A percentile compares a stretch with the other conserved stretches of the same genome.
phyloP scores from a whole-genome alignment of 257 asterid genomes.

The Penstemon eatonii region DNA sequence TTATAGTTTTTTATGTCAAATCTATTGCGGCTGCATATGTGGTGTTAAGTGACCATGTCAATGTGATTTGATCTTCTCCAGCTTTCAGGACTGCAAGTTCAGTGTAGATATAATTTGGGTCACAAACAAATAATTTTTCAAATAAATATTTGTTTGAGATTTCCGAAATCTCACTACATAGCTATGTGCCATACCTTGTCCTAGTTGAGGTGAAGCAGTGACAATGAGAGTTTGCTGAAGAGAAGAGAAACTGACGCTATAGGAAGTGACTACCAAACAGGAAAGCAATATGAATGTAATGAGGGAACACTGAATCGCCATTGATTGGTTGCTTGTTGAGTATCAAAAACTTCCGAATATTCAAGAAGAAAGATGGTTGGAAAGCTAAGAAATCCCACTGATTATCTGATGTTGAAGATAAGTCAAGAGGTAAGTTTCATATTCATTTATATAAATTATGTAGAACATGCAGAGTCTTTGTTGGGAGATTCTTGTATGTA shows the following conservation, averaged over 20 bases:
- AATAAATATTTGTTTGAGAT: no score
- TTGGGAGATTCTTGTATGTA: not conserved
- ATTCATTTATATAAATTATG: not conserved
- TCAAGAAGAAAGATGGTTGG: not conserved
- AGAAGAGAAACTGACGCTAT: conserved; percentile 31
- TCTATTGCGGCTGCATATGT: conserved; percentile 22
- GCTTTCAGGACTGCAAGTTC: conserved; percentile 23
- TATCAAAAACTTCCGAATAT: not conserved
- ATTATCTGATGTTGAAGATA: not conserved
- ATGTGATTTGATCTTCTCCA: conserved; percentile 28
- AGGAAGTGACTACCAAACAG: conserved; percentile 35
- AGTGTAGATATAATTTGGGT: no score
- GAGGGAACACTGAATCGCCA: conserved; percentile 17
- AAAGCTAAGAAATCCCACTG: not conserved
- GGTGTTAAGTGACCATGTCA: conserved; percentile 30
- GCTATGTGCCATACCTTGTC: conserved; percentile 28
- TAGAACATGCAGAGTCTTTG: not conserved
- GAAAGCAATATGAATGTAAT: conserved; percentile 26
- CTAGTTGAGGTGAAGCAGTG: conserved; percentile 32
- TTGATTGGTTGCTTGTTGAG: not conserved
- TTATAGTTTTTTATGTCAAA: conserved; percentile 23
- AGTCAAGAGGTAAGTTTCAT: not conserved
- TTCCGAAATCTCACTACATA: no score
- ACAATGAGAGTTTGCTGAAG: conserved; percentile 33
- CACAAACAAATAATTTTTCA: no score